Conservation (phyloP, 2,329 filamentous ascomycete species). For the Ascosphaera apis region DNA sequence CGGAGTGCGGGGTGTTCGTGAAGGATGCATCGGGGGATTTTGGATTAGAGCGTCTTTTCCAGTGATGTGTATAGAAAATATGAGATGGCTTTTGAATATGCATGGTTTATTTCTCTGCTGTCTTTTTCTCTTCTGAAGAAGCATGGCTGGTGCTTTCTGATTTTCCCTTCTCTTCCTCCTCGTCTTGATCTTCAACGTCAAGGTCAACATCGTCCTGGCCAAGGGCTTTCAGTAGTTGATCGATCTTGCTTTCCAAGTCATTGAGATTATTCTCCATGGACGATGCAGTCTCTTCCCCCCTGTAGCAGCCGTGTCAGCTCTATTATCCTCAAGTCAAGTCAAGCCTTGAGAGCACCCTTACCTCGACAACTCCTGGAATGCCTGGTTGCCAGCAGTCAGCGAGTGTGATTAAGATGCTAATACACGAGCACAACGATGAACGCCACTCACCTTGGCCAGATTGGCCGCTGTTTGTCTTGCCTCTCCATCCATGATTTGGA, state of each 20-base stretch:
- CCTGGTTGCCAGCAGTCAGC: slow-evolving; percentile 7
- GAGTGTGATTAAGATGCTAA: background rate
- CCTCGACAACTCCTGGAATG: slow-evolving; percentile 13
- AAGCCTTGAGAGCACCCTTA: slow-evolving; percentile 4
- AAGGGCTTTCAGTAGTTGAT: slow-evolving; percentile 11
- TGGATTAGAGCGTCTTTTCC: slow-evolving; percentile 20
- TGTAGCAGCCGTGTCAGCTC: slow-evolving; percentile 7
- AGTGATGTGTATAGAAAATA: background rate
- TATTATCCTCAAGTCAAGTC: slow-evolving; percentile 1
- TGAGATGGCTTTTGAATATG: slow-evolving; percentile 2
- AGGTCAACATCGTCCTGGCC: background rate
- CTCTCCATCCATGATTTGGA: background rate
- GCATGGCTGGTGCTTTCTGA: slow-evolving; percentile 1
- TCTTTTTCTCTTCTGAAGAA: slow-evolving; percentile 1
- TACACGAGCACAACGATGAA: background rate
- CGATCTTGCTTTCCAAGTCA: slow-evolving; percentile 30
- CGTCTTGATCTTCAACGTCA: background rate
- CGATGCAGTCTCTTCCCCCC: slow-evolving; percentile 31
- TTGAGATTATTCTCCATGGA: slow-evolving; percentile 31
- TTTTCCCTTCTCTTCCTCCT: slow-evolving; percentile 4
- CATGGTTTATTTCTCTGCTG: slow-evolving; percentile 1
- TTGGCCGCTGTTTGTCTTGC: slow-evolving; percentile 2
- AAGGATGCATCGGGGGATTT: slow-evolving; percentile 52
- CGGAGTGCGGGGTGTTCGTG: slow-evolving; percentile 68
- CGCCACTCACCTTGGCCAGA: slow-evolving; percentile 4